Percentiles rank a stretch among this genome's conserved stretches.
Evolutionary conservation across 83 land plant genomes (phyloP).

Genomic region (Picea mariana): DNA sequence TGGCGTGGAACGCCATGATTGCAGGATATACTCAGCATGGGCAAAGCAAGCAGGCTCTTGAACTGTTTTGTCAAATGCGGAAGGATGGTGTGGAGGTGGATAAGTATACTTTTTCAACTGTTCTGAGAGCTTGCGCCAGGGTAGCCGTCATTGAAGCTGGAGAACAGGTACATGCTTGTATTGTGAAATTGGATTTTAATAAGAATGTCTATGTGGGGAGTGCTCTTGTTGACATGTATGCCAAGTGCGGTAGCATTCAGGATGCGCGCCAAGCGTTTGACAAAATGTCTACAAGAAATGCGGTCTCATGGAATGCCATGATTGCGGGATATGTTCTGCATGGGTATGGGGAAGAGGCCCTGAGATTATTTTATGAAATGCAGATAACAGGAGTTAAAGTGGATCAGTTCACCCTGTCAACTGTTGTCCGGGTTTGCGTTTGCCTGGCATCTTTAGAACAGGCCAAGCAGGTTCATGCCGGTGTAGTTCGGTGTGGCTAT

Average conservation of each 20-base stretch:
- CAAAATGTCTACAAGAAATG: conserved; percentile 62
- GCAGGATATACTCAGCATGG: conserved; percentile 50
- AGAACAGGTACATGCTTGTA: conserved; percentile 53
- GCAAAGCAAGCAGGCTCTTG: conserved; percentile 29
- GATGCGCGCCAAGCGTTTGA: conserved; percentile 38
- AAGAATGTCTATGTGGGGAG: conserved; percentile 29
- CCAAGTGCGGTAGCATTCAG: conserved; percentile 22
- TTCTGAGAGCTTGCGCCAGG: conserved; percentile 60
- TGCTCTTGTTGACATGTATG: conserved; percentile 40
- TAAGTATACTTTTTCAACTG: conserved; percentile 46
- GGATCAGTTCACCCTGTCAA: neutral
- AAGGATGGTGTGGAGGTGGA: conserved; percentile 13
- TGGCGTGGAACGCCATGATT: conserved; percentile 61
- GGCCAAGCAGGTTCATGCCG: neutral
- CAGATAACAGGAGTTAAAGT: neutral
- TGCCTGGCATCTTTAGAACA: conserved; percentile 16
- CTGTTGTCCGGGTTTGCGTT: conserved; percentile 1
- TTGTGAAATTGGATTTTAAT: conserved; percentile 31
- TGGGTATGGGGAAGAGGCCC: neutral
- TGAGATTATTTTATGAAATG: neutral
- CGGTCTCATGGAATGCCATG: conserved; percentile 27
- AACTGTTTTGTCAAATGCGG: conserved; percentile 48
- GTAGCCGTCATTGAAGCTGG: conserved; percentile 41
- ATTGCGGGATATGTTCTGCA: neutral
- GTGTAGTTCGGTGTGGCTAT: neutral